Base-by-base conservation (phyloP, 306 rosid genomes). In the Cucurbita argyrosperma region DNA sequence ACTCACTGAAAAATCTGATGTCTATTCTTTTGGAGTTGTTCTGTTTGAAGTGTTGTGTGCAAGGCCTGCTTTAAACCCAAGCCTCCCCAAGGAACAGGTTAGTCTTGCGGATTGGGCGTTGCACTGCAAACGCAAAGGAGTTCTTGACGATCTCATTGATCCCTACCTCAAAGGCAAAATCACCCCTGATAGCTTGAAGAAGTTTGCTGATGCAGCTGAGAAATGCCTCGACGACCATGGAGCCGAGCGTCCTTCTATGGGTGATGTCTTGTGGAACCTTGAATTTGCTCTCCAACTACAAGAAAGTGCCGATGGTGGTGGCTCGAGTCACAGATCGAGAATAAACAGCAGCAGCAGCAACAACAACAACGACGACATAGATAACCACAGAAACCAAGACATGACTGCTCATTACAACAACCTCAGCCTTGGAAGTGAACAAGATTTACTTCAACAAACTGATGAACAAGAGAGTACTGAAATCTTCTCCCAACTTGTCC, bases 91-190 rank as follows among this genome's bases (percentile, higher is more conserved):
- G 75, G 88, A 84, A 72, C 88, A 84, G 46, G 88, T 84, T 38
- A 84, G 88, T 75, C 84, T 84, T 45, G 88, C 85, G 0, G 88
- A 84, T 72, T 84, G 88, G 88, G 88, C 84, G 8, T 47, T 84
- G 21, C 88, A 79, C 59, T 81, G 85, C 80, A 80, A 78, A 64
- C 66, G 67, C 10, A 84, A 82, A 76, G 85, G 88, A 56, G 42
- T 62, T 46, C 72, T 84, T 5, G 85, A 79, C 16, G 88, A 84
- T 38, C 80, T 82, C 71, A 71, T 84, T 15, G 88, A 84, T 45
- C 88, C 88, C 45, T 26, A 70, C 21, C 76, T 84, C 42, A 84
- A 79, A 75, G 88, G 85, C 1, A 84, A 84, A 46, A 81, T 84
- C 72, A 76, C 80, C 76, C 79, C 77, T 15, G 88, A 84, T 60